Evolutionary conservation across 2,329 filamentous ascomycete genomes (phyloP).

Genomic region (Fusarium heterosporum): DNA sequence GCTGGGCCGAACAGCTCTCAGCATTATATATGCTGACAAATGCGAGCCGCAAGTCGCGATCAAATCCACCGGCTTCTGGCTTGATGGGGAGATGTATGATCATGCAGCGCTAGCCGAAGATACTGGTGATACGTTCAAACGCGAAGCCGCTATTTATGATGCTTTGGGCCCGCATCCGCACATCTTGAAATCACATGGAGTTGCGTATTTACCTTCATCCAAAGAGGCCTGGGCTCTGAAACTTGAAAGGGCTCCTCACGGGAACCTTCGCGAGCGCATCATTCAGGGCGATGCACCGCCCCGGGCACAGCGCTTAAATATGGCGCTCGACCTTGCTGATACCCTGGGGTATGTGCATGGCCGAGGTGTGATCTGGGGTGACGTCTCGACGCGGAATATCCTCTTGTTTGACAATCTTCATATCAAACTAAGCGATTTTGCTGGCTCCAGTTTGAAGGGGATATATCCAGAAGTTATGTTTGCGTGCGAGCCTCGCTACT

Average conservation of each 20-base stretch:
- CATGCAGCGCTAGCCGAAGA: background rate
- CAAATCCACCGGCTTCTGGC: background rate
- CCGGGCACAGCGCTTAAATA: rapidly evolving
- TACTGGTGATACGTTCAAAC: background rate
- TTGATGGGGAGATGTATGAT: background rate
- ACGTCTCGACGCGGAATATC: background rate
- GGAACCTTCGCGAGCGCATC: background rate
- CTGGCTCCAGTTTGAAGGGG: rapidly evolving
- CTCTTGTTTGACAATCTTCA: background rate
- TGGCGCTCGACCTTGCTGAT: background rate
- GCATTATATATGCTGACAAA: background rate
- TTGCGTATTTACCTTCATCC: background rate
- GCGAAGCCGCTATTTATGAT: background rate
- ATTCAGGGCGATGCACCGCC: background rate
- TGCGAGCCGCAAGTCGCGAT: background rate
- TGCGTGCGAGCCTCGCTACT: background rate
- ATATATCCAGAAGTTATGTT: background rate
- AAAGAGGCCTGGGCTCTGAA: background rate
- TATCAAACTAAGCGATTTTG: background rate
- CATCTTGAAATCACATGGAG: background rate
- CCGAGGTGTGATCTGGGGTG: background rate
- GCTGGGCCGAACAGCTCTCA: background rate
- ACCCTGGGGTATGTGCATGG: background rate
- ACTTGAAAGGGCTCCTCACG: background rate
- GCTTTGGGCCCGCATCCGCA: rapidly evolving